Base-by-base conservation (phyloP, 192 early-diverging fungal species). In the Coemansia sp. region DNA sequence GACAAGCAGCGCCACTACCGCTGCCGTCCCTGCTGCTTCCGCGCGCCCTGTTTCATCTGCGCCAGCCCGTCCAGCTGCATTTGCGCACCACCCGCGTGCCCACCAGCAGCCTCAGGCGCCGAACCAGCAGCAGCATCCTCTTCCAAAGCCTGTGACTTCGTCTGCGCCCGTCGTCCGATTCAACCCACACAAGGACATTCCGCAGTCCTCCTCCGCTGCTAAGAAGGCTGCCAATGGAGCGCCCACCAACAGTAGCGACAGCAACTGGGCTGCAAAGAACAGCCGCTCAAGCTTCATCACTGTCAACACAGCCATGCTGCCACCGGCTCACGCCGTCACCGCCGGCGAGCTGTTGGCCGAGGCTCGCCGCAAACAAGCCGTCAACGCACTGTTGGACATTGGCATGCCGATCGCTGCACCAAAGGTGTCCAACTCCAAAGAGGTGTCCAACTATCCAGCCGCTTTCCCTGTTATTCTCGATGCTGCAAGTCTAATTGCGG, bases 151-250 rank as follows among this genome's bases (percentile, higher is more conserved):
- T 7, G 12, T 56, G 41, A 38, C 53, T 54, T 32, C 62, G 10
- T 9, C 60, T 25, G 60, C 38, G 49, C 58, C 67, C 3, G 49
- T 69, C 48, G 62, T 64, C 6, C 67, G 76, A 22, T 79, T 79
- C 68, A 73, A 74, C 34, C 76, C 76, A 23, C 67, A 74, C 71
- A 79, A 79, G 56, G 76, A 79, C 30, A 62, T 79, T 58, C 49
- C 61, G 8, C 74, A 77, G 69, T 56, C 56, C 10, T 56, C 56
- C 10, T 53, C 57, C 4, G 52, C 68, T 44, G 63, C 61, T 53
- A 76, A 76, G 60, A 60, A 55, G 32, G 19, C 16, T 7, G 7
- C 56, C n/a, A 19, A 3, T 58, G 56, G 56, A 31, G 12, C 56
- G 19, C 49, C 51, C 48, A 27, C 69, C 14, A 56, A 57, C 6